Evolutionary conservation across 306 rosid genomes (phyloP).

Genomic region (Pterocarpus santalinus): DNA sequence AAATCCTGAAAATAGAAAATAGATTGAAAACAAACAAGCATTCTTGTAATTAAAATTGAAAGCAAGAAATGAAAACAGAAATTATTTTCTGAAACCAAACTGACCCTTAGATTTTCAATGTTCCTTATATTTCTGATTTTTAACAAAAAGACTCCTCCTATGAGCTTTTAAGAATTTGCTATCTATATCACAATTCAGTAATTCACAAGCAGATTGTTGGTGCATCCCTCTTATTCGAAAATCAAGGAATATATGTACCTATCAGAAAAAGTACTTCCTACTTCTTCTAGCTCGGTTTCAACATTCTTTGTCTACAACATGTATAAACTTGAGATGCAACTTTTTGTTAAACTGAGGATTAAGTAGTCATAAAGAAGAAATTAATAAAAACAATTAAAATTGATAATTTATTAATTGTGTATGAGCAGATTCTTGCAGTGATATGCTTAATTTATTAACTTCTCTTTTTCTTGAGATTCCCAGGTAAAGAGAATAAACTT

Average conservation of each 20-base stretch:
- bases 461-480: constrained; percentile 9
- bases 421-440: background rate
- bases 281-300: constrained; percentile 12
- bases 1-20: no score
- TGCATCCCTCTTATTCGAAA: background rate
- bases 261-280: background rate
- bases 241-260: background rate
- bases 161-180: background rate
- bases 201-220: background rate
- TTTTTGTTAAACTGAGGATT: constrained; percentile 4
- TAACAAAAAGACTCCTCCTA: background rate
- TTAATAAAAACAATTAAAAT: background rate
- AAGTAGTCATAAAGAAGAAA: background rate
- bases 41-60: no score
- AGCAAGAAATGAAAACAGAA: no score
- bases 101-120: background rate
- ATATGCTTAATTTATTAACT: constrained; percentile 1
- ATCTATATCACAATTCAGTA: no score
- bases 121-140: background rate
- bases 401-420: constrained; percentile 4
- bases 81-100: no score
- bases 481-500: constrained; percentile 1
- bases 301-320: background rate
- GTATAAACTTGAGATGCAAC: background rate
- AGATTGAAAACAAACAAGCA: no score